phyloP scores from a whole-genome alignment of 768 basidiomycete species.

The Termitomyces sp. region DNA sequence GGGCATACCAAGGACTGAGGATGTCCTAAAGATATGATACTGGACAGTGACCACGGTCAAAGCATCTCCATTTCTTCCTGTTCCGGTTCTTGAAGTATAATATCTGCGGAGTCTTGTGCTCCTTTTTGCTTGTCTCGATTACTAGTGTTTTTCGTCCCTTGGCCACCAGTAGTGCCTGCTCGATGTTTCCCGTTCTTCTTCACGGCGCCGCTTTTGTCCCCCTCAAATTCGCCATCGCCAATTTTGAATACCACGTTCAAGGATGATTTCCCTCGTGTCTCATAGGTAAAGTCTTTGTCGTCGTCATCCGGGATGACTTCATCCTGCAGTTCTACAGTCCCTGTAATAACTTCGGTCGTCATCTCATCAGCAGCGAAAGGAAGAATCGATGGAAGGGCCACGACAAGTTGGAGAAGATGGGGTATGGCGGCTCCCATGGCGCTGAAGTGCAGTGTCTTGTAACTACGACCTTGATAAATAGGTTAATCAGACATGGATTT shows the following conservation, averaged over 20 bases:
- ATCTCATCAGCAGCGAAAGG: slow-evolving; percentile 66
- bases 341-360: slow-evolving; percentile 57
- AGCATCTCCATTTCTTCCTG: slow-evolving; percentile 37
- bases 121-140: slow-evolving; percentile 8
- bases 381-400: slow-evolving; percentile 69
- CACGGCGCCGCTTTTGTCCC: slow-evolving; percentile 24
- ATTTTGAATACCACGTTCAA: slow-evolving; percentile 58
- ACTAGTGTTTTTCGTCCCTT: background rate
- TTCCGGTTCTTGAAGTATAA: slow-evolving; percentile 39
- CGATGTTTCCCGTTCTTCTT: slow-evolving; percentile 15
- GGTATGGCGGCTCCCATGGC: slow-evolving; percentile 93
- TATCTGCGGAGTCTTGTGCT: slow-evolving; percentile 13
- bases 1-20: background rate
- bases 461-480: slow-evolving; percentile 33
- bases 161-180: slow-evolving; percentile 1
- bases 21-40: too few relatives aligned
- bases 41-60: background rate
- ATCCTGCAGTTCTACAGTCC: slow-evolving; percentile 71
- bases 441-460: slow-evolving; percentile 68
- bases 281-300: slow-evolving; percentile 63
- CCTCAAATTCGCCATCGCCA: slow-evolving; percentile 56
- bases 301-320: slow-evolving; percentile 76
- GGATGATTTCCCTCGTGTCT: slow-evolving; percentile 68
- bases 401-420: slow-evolving; percentile 63
- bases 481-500: background rate